Evolutionary conservation across 1,139 yeast species (phyloP), one percentile per base, ranked within the genome.

Genomic region (Scheffersomyces titani): DNA sequence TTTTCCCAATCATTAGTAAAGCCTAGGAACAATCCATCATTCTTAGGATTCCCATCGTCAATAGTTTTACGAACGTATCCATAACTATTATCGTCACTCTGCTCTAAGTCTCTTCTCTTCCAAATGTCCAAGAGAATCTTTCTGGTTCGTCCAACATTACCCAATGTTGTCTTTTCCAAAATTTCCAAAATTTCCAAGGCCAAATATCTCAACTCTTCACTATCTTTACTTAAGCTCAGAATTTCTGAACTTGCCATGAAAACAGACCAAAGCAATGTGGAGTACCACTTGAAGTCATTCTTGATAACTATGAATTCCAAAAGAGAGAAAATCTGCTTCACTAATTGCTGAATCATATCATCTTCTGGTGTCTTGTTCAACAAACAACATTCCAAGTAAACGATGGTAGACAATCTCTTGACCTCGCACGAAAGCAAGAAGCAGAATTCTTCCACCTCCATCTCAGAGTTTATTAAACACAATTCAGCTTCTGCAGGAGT

Each of bases 1-100:
- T 52, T 61, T 51, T 73, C 76, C 77, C 77, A 73, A 54, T 73
- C 77, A 57, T 73, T 73, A 16, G 44, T 58, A 51, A 61, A 61
- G 9, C 72, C 72, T 59, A 68, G 55, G 30, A 57, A 51, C 20
- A 45, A 46, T 13, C 49, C 49, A 52, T 40, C 44, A 30, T 51
- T 48, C 48, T 48, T 13, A 18, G 49, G 11, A 40, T 51, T 44
- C 57, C 54, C 44, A 19, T 44, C 13, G 51, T 47, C 40, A 24
- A 56, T 24, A 40, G 40, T 51, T 36, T 59, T 58, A 47, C 61
- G 54, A 19, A 60, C 19, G 20, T 53, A 47, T n/a, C 70, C 65
- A 56, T 64, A 58, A 55, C 68, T 61, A 49, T 62, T 63, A 50
- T 68, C 70, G 55, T 67, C 70, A 36, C 63, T 59, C 52, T 64